Percentiles rank a stretch among this genome's conserved stretches.
phyloP scores from a whole-genome alignment of 2,329 filamentous ascomycete genomes.

The Aspergillus sp. region DNA sequence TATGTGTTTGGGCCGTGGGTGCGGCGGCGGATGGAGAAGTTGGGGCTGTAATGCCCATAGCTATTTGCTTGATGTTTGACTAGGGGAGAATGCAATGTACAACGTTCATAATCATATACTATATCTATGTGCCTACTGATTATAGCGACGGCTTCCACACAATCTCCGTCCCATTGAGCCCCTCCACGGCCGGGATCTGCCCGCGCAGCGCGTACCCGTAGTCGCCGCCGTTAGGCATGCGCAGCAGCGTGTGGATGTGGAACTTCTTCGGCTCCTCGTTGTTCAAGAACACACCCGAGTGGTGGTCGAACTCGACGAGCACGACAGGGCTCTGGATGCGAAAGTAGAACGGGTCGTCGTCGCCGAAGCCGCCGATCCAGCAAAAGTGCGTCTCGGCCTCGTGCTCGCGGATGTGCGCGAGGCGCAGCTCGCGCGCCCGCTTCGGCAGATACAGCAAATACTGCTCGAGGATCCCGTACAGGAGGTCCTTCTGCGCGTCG shows the following conservation, averaged over 20 bases:
- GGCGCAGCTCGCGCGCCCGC: slow-evolving; percentile 52
- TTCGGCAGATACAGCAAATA: slow-evolving; percentile 68
- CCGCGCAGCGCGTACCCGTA: slow-evolving; percentile 61
- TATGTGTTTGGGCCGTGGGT: slow-evolving; percentile 31
- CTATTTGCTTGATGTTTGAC: background rate
- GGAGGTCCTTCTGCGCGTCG: slow-evolving; percentile 49
- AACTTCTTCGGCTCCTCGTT: slow-evolving; percentile 74
- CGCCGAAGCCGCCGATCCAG: slow-evolving; percentile 69
- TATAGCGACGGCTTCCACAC: slow-evolving; percentile 22
- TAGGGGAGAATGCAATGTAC: background rate
- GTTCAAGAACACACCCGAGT: slow-evolving; percentile 73
- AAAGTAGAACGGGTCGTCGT: slow-evolving; percentile 73
- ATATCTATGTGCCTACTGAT: background rate
- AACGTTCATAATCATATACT: background rate
- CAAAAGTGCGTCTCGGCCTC: slow-evolving; percentile 73
- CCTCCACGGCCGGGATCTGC: slow-evolving; percentile 34
- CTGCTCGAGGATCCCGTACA: slow-evolving; percentile 61
- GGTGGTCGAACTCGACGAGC: slow-evolving; percentile 75
- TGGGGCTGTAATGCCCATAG: background rate
- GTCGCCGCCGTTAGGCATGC: slow-evolving; percentile 73
- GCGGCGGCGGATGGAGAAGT: slow-evolving; percentile 1
- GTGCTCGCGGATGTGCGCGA: slow-evolving; percentile 55
- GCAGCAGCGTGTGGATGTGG: slow-evolving; percentile 72
- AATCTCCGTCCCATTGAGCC: slow-evolving; percentile 38
- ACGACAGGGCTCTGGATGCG: slow-evolving; percentile 74